Evolutionary conservation across 2,329 filamentous ascomycete genomes (phyloP).

Genomic region (Elsinoe ampelina): DNA sequence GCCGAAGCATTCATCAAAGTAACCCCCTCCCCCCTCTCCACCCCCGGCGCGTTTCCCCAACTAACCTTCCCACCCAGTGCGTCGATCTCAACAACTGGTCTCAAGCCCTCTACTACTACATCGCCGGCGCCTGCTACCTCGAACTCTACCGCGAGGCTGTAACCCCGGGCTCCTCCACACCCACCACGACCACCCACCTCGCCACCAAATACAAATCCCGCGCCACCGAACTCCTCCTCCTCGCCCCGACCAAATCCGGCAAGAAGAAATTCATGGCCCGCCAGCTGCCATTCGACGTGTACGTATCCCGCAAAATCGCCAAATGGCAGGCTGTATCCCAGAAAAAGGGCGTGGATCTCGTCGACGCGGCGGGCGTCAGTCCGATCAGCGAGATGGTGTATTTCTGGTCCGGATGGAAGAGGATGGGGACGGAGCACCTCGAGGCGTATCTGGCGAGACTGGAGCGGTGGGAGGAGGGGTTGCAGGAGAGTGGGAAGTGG

Average conservation of each 20-base stretch:
- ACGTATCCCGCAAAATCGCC: conserved; percentile 69
- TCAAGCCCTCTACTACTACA: conserved; percentile 80
- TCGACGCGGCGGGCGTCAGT: conserved; percentile 71
- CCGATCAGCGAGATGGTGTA: conserved; percentile 88
- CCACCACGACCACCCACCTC: conserved; percentile 26
- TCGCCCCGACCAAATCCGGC: conserved; percentile 63
- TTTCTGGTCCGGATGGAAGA: conserved; percentile 82
- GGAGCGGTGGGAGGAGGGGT: conserved; percentile 50
- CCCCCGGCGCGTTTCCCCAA: not conserved
- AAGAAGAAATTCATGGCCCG: conserved; percentile 85
- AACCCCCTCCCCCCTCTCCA: not conserved
- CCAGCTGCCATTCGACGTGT: conserved; percentile 82
- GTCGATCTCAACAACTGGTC: conserved; percentile 84
- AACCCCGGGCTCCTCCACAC: conserved; percentile 23
- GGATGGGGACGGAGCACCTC: conserved; percentile 61
- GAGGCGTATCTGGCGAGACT: conserved; percentile 54
- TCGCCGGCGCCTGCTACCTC: conserved; percentile 68
- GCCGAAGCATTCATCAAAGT: conserved; percentile 59
- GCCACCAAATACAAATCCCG: conserved; percentile 37
- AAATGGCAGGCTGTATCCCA: conserved; percentile 80
- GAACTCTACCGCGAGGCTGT: conserved; percentile 65
- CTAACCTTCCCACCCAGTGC: conserved; percentile 38
- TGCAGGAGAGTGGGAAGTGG: conserved; percentile 38
- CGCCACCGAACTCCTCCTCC: conserved; percentile 61
- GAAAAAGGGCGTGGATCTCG: conserved; percentile 55